phyloP scores from a whole-genome alignment of 306 rosid genomes.

The Styphnolobium japonicum region DNA sequence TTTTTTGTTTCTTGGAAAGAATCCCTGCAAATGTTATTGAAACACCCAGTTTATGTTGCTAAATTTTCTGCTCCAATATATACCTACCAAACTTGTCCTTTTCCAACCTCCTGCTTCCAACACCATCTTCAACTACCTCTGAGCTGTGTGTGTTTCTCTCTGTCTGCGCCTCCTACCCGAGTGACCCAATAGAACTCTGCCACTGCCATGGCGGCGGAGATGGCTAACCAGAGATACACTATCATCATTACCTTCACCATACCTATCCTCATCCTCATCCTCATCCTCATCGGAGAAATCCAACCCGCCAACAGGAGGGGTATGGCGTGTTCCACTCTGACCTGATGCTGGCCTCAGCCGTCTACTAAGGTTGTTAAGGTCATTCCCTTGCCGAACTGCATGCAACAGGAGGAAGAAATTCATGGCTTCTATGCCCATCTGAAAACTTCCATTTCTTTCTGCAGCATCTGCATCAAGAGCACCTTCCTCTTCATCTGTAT shows the following conservation, averaged over 20 bases:
- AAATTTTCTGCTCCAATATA: conserved; percentile 42
- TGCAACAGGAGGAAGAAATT: conserved; percentile 83
- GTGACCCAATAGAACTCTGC: conserved; percentile 63
- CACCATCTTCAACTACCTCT: conserved; percentile 27
- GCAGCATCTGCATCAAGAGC: conserved; percentile 43
- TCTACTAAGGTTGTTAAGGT: conserved; percentile 41
- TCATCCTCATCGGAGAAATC: conserved; percentile 58
- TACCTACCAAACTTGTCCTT: conserved; percentile 46
- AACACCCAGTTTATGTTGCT: conserved; percentile 45
- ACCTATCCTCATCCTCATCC: conserved; percentile 40
- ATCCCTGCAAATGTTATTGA: conserved; percentile 47
- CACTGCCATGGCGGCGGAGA: conserved; percentile 67
- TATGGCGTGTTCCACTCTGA: conserved; percentile 27
- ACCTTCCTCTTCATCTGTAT: conserved; percentile 68
- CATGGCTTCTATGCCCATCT: conserved; percentile 75
- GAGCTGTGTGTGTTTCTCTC: conserved; percentile 45
- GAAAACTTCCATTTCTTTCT: conserved; percentile 65
- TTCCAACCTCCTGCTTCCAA: conserved; percentile 56
- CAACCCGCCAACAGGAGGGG: conserved; percentile 15
- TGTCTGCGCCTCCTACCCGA: conserved; percentile 81
- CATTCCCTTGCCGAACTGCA: conserved; percentile 78
- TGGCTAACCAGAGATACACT: conserved; percentile 74
- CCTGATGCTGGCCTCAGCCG: conserved; percentile 53
- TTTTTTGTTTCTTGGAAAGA: conserved; percentile 35
- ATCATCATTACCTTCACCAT: conserved; percentile 37